A percentile compares a stretch with the other conserved stretches of the same genome.
Conservation (phyloP, 1,284 basidiomycete species). For the Rhodotorula sp. region DNA sequence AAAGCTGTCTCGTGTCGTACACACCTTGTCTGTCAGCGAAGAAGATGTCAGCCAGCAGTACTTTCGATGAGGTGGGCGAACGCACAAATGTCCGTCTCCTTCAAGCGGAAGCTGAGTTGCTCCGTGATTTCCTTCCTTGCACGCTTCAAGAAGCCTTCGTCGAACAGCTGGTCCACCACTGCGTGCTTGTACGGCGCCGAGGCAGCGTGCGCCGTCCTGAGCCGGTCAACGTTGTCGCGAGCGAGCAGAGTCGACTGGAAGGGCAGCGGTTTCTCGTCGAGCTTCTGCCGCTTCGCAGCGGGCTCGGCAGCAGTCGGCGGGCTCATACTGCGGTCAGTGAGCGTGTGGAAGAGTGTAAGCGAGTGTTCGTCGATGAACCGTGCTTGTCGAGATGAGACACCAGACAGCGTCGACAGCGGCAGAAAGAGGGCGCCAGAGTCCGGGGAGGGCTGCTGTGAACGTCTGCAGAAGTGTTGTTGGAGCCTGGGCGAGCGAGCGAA, state of each 20-base stretch:
- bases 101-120: conserved; percentile 88
- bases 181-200: conserved; percentile 66
- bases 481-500: too few relatives aligned
- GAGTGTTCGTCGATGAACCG: not conserved
- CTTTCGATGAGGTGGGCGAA: conserved; percentile 42
- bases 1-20: not conserved
- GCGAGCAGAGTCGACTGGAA: conserved; percentile 60
- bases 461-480: too few relatives aligned
- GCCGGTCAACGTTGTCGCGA: conserved; percentile 57
- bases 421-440: too few relatives aligned
- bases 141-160: conserved; percentile 34
- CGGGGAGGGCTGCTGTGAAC: too few relatives aligned
- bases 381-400: too few relatives aligned
- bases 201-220: conserved; percentile 59
- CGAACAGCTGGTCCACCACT: conserved; percentile 74
- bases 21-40: conserved; percentile 24
- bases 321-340: not conserved
- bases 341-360: not conserved
- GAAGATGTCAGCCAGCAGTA: not conserved
- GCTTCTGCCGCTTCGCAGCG: conserved; percentile 27
- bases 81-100: conserved; percentile 99
- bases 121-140: conserved; percentile 57
- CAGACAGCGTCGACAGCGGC: too few relatives aligned
- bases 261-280: conserved; percentile 1
- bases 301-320: conserved; percentile 6